Evolutionary conservation across 129 eudicot species (phyloP).

Genomic region (Flaveria trinervia): DNA sequence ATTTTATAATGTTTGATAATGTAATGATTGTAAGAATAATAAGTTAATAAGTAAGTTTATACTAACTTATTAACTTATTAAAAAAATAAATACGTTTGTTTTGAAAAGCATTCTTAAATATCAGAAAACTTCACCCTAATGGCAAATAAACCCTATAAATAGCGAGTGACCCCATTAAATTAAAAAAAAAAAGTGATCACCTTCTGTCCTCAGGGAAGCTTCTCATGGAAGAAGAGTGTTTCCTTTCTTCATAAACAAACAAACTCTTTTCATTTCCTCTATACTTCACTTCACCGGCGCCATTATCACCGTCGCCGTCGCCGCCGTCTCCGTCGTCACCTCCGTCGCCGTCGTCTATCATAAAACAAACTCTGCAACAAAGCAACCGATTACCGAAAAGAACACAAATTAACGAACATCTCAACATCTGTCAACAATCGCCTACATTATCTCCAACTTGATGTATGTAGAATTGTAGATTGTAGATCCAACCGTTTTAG

Average conservation of each 20-base stretch:
- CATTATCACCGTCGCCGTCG: neutral
- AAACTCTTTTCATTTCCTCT: neutral
- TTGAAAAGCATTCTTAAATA: too few species aligned
- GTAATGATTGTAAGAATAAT: too few species aligned
- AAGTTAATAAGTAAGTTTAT: too few species aligned
- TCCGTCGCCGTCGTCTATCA: neutral
- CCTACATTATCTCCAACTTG: slow-evolving; percentile 1
- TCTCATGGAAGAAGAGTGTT: slow-evolving; percentile 33
- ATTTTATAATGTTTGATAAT: too few species aligned
- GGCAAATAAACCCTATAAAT: slow-evolving; percentile 9
- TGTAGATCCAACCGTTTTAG: slow-evolving; percentile 18
- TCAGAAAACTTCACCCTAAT: neutral
- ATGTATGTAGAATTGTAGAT: slow-evolving; percentile 21
- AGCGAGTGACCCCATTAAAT: neutral
- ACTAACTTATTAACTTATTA: too few species aligned
- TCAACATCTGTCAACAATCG: slow-evolving; percentile 11
- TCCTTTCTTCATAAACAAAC: slow-evolving; percentile 19
- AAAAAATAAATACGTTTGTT: too few species aligned
- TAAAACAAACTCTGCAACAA: slow-evolving; percentile 1
- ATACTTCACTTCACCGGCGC: neutral
- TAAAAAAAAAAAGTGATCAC: too few species aligned
- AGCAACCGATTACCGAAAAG: slow-evolving; percentile 22
- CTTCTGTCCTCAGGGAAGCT: slow-evolving; percentile 26
- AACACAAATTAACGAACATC: slow-evolving; percentile 11
- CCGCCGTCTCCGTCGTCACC: neutral